These are phyloP conservation scores for Magnusiomyces fungicola DNA, from an alignment of 1,139 yeast genomes.

Conservation along the genomic window DNA sequence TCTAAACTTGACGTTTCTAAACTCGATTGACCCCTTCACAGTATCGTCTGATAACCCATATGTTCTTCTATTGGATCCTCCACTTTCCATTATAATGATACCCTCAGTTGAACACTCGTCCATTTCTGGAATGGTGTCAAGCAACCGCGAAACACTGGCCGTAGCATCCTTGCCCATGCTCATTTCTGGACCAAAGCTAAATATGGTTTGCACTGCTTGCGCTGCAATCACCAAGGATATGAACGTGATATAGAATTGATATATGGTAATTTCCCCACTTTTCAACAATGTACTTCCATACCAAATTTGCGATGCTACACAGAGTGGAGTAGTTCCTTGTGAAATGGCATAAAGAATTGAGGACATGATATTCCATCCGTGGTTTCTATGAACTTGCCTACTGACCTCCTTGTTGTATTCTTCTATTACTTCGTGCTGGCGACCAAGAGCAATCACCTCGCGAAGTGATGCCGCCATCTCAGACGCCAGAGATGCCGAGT, in stretches of 20 bases:
- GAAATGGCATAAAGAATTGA: conserved; percentile 31
- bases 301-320: conserved; percentile 36
- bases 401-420: conserved; percentile 27
- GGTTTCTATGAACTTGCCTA: conserved; percentile 27
- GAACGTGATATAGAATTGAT: conserved; percentile 35
- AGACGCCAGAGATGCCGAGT: conserved; percentile 34
- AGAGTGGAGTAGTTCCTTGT: conserved; percentile 34
- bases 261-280: conserved; percentile 23
- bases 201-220: conserved; percentile 77
- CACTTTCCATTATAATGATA: conserved; percentile 21
- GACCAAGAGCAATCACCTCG: conserved; percentile 34
- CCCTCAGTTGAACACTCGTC: conserved; percentile 50
- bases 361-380: conserved; percentile 25
- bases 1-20: conserved; percentile 57
- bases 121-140: conserved; percentile 59
- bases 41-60: conserved; percentile 20
- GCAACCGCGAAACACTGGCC: conserved; percentile 65
- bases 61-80: neutral
- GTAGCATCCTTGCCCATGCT: conserved; percentile 50
- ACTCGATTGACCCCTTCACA: conserved; percentile 50
- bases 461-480: conserved; percentile 33
- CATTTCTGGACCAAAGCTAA: conserved; percentile 81
- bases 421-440: conserved; percentile 31
- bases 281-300: conserved; percentile 32
- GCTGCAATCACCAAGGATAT: conserved; percentile 65